Conservation (phyloP, 352 stramenopile species). For the Phytophthora macrochlamydospora region DNA sequence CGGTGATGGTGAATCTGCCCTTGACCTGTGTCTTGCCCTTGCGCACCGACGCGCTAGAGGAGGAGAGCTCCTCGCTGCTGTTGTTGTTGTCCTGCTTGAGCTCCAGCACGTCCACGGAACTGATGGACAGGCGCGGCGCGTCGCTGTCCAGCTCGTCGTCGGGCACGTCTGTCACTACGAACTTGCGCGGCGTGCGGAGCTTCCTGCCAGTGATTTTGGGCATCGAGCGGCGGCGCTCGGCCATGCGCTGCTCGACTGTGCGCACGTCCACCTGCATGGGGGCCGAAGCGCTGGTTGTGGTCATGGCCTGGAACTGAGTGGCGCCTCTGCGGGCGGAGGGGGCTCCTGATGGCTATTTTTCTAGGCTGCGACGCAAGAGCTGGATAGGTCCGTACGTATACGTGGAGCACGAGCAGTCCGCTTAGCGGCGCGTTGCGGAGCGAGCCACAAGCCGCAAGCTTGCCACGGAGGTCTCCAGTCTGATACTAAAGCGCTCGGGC, state of each 20-base stretch:
- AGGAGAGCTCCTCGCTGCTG: conserved; percentile 19
- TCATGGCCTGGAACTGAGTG: conserved; percentile 19
- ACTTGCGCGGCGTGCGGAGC: conserved; percentile 60
- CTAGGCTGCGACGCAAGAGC: not conserved
- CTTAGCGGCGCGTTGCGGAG: not conserved
- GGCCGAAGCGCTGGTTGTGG: conserved; percentile 31
- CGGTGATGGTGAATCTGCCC: conserved; percentile 85
- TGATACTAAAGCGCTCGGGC: conserved; percentile 31
- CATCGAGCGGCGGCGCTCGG: conserved; percentile 33
- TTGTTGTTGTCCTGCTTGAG: conserved; percentile 13
- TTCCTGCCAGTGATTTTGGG: conserved; percentile 67
- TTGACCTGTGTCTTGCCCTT: conserved; percentile 73
- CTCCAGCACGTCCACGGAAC: conserved; percentile 10
- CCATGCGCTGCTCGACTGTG: conserved; percentile 24
- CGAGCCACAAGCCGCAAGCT: conserved; percentile 10
- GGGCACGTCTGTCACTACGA: conserved; percentile 75
- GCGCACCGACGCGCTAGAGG: conserved; percentile 29
- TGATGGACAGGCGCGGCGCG: conserved; percentile 1
- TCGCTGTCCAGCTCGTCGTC: conserved; percentile 43
- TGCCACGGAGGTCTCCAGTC: conserved; percentile 30
- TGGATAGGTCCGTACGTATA: not conserved
- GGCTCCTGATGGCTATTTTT: not conserved
- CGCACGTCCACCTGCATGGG: conserved; percentile 16
- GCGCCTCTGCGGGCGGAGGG: not conserved
- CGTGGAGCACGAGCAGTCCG: not conserved